These are phyloP conservation scores for Hondaea fermentalgiana DNA, from an alignment of 108 stramenopile genomes.

Conservation along the genomic window DNA sequence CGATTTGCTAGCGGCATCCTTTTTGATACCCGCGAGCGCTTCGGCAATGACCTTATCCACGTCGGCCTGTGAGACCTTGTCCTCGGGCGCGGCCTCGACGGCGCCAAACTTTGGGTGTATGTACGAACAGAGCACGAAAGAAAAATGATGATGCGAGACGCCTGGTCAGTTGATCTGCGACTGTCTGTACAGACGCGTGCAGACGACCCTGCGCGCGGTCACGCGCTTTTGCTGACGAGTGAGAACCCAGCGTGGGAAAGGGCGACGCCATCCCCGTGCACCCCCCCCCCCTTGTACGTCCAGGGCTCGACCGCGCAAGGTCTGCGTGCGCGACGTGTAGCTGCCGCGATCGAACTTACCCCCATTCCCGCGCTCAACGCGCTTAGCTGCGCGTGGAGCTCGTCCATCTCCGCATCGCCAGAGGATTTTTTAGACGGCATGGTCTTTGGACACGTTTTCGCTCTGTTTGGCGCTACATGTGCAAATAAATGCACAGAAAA, in stretches of 20 bases:
- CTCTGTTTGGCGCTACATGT: too few relatives aligned
- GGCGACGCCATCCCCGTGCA: too few relatives aligned
- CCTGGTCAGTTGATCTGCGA: too few relatives aligned
- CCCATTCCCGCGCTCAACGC: neutral
- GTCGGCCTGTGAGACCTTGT: neutral
- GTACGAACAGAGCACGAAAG: too few relatives aligned
- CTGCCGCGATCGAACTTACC: neutral
- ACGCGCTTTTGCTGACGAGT: too few relatives aligned
- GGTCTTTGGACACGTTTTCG: neutral
- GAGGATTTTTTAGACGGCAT: neutral
- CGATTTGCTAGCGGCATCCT: neutral
- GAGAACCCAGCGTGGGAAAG: too few relatives aligned
- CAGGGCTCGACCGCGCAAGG: neutral
- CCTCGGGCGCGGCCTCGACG: neutral
- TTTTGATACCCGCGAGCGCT: neutral
- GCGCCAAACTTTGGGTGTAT: neutral
- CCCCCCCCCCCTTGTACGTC: too few relatives aligned
- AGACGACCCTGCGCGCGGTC: too few relatives aligned
- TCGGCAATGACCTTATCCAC: neutral
- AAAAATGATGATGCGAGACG: too few relatives aligned
- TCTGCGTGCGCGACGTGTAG: neutral
- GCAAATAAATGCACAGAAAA: too few relatives aligned
- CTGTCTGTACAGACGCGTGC: too few relatives aligned
- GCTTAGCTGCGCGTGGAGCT: neutral
- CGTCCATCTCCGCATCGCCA: neutral